Evolutionary conservation across 2,329 filamentous ascomycete species (phyloP), one percentile per base, ranked within the genome.

Genomic region (Intubia oerlemansii): DNA sequence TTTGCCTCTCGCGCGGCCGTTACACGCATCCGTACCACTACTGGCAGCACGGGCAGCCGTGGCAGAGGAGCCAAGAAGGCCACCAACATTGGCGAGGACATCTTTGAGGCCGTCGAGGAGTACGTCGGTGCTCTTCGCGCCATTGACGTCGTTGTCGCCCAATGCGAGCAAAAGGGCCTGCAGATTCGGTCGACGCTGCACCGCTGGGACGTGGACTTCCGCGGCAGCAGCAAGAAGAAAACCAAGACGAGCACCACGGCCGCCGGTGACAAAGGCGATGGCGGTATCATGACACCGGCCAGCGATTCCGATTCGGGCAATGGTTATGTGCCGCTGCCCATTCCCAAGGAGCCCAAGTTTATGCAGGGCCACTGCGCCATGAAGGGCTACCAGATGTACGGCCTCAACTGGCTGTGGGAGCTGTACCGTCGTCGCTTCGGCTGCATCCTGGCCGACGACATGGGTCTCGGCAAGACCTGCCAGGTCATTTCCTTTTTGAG

Each of bases 381-480:
- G 57, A 93, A 95, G 45, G 74, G 88, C 20, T 95, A 93, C 43
- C 88, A 98, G 46, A 54, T 95, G 13, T 81, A 91, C 17, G 88
- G 88, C 4, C 62, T 98, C 29, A 95, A 95, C 45, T 98, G 88
- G 88, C 64, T 98, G 43, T 70, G 73, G 31, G 53, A 95, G 25
- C 61, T 98, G 10, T 91, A 81, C 52, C 62, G 72, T 29, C 71
- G 78, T 33, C 62, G 71, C 17, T 64, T 90, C 29, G 85, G 80
- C 25, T 85, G 82, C 36, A 95, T 98, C 32, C 58, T 98, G 12
- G 88, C 88, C 2, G 88, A 98, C 45, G 88, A 98, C 45, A 98
- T 98, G 88, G 88, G 79, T 29, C 57, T 85, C 23, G 88, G 88
- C 25, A 98, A 98, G 57, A 98, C 88, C 1, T 93, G 82, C 41